phyloP scores from a whole-genome alignment of 2,329 filamentous ascomycete genomes.

The Scytalidium sp. region DNA sequence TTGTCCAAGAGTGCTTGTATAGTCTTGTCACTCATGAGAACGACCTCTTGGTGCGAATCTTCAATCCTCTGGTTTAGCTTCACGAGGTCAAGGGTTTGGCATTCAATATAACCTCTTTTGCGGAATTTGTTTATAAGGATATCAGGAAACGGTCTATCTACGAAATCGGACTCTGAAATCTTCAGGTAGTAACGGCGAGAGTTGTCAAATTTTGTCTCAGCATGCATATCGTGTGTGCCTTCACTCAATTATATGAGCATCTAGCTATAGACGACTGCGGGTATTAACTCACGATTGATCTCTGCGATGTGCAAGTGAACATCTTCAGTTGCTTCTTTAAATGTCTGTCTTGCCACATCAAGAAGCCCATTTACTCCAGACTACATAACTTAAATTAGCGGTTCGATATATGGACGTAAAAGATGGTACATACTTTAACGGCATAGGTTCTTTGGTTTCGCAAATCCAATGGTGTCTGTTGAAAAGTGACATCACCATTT shows the following conservation, averaged over 20 bases:
- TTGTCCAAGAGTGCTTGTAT: conserved; percentile 68
- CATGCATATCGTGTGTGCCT: conserved; percentile 47
- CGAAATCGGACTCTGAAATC: conserved; percentile 60
- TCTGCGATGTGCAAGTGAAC: conserved; percentile 67
- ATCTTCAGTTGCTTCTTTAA: conserved; percentile 83
- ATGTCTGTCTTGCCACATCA: conserved; percentile 84
- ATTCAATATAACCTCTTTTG: conserved; percentile 77
- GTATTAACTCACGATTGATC: conserved; percentile 53
- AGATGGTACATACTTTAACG: conserved; percentile 59
- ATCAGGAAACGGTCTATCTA: conserved; percentile 56
- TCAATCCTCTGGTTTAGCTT: conserved; percentile 77
- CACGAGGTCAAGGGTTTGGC: conserved; percentile 79
- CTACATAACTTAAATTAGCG: conserved; percentile 34
- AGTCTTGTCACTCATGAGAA: conserved; percentile 76
- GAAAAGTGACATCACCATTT: conserved; percentile 78
- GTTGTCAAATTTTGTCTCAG: conserved; percentile 73
- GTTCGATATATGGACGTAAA: not conserved
- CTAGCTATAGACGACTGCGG: not conserved
- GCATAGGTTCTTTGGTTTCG: conserved; percentile 90
- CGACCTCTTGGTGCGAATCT: conserved; percentile 79
- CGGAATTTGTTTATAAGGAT: conserved; percentile 74
- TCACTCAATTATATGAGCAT: not conserved
- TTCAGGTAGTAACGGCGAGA: conserved; percentile 77
- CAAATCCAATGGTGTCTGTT: conserved; percentile 76
- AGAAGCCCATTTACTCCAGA: conserved; percentile 81